These are phyloP conservation scores for Lecanoromycetidae sp. DNA, from an alignment of 2,329 filamentous ascomycete genomes.

Conservation along the genomic window DNA sequence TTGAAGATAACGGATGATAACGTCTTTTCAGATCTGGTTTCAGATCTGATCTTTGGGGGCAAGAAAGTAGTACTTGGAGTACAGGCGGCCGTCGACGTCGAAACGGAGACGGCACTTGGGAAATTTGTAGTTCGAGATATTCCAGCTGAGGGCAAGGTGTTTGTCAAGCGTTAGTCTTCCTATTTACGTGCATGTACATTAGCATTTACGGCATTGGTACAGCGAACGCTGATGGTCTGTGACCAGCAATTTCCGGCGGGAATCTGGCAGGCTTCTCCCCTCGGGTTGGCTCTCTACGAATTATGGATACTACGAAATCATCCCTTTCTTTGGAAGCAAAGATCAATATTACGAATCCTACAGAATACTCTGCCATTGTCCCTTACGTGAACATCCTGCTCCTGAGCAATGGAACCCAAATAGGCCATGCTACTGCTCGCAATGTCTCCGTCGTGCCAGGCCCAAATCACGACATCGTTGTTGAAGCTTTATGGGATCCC, in stretches of 20 bases:
- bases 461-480: slow-evolving; percentile 55
- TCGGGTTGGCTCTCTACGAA: slow-evolving; percentile 56
- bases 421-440: slow-evolving; percentile 62
- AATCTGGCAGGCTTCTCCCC: slow-evolving; percentile 43
- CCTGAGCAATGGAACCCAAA: slow-evolving; percentile 55
- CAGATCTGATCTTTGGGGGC: slow-evolving; percentile 63
- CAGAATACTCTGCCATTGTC: slow-evolving; percentile 69
- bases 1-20: slow-evolving; percentile 69
- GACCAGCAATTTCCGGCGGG: slow-evolving; percentile 47
- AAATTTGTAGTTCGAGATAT: slow-evolving; percentile 69
- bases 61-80: slow-evolving; percentile 60
- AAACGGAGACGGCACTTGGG: slow-evolving; percentile 70
- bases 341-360: slow-evolving; percentile 83
- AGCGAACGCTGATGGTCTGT: slow-evolving; percentile 20
- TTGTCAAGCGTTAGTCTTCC: slow-evolving; percentile 71
- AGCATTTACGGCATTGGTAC: slow-evolving; percentile 24
- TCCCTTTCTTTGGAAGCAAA: slow-evolving; percentile 59
- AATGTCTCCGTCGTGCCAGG: slow-evolving; percentile 55
- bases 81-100: slow-evolving; percentile 68
- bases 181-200: slow-evolving; percentile 19
- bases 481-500: slow-evolving; percentile 66
- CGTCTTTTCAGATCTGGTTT: slow-evolving; percentile 69
- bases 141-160: slow-evolving; percentile 70
- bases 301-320: slow-evolving; percentile 59
- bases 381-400: slow-evolving; percentile 70